Conservation (phyloP, 164 flowering plant species). For the Houttuynia cordata region DNA sequence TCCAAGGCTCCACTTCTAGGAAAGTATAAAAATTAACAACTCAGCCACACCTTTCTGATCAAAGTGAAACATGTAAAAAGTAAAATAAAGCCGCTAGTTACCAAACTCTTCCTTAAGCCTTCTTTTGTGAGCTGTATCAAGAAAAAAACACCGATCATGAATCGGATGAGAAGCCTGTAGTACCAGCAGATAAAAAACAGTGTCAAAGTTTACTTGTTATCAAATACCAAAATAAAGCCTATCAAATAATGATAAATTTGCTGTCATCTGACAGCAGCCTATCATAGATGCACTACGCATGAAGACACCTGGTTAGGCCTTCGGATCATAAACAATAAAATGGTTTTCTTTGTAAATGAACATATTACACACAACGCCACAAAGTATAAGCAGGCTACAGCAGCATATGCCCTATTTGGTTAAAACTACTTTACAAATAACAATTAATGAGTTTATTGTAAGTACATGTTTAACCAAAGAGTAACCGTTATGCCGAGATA, state of each 20-base stretch:
- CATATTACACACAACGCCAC: not conserved
- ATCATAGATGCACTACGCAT: not conserved
- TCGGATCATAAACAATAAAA: too few relatives aligned
- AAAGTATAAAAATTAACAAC: not conserved
- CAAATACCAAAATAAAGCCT: not conserved
- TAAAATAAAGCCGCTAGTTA: slow-evolving; percentile 7
- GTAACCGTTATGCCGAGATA: slow-evolving; percentile 25
- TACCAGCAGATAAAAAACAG: slow-evolving; percentile 1
- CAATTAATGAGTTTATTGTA: not conserved
- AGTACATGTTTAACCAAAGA: slow-evolving; percentile 29
- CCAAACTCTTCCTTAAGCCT: slow-evolving; percentile 43
- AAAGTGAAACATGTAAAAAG: not conserved
- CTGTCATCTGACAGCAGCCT: not conserved
- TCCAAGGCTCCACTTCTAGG: slow-evolving; percentile 68
- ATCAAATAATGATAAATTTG: not conserved
- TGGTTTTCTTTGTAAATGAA: too few relatives aligned
- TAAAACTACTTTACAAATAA: not conserved
- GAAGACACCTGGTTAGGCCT: not conserved
- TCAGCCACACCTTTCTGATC: not conserved
- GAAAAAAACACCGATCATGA: slow-evolving; percentile 37
- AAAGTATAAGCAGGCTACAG: not conserved
- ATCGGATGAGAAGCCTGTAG: slow-evolving; percentile 37
- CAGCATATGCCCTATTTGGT: not conserved
- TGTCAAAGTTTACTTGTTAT: not conserved
- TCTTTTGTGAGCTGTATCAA: slow-evolving; percentile 26